A percentile compares a stretch with the other conserved stretches of the same genome.
phyloP scores from a whole-genome alignment of 495 filamentous ascomycete species.

The Trichoderma orchidacearum region DNA sequence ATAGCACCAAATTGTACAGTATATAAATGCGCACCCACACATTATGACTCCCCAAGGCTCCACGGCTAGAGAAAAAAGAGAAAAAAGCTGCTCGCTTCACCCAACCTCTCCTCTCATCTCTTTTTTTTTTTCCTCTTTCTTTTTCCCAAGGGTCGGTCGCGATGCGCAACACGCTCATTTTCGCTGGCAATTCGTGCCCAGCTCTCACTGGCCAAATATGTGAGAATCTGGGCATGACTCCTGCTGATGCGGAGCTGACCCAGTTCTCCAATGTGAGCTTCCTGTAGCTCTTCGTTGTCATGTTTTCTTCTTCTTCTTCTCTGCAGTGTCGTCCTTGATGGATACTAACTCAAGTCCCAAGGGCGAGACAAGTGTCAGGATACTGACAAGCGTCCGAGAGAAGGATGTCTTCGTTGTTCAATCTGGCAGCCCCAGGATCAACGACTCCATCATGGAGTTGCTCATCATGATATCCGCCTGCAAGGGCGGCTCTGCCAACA shows the following conservation, averaged over 20 bases:
- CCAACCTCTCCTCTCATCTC: conserved; percentile 12
- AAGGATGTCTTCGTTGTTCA: conserved; percentile 99
- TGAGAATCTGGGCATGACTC: conserved; percentile 42
- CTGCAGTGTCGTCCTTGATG: conserved; percentile 58
- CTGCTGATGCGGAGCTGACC: conserved; percentile 41
- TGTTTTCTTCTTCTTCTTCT: conserved; percentile 29
- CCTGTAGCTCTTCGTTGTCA: conserved; percentile 6
- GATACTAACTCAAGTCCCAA: conserved; percentile 63
- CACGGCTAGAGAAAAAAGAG: not conserved
- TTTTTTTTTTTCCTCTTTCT: conserved; percentile 4
- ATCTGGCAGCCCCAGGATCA: conserved; percentile 91
- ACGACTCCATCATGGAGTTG: conserved; percentile 97
- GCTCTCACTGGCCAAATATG: conserved; percentile 43
- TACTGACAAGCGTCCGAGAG: conserved; percentile 85
- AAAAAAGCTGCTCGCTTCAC: conserved; percentile 6
- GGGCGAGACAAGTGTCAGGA: conserved; percentile 93
- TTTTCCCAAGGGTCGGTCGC: conserved; percentile 10
- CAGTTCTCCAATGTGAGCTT: conserved; percentile 44
- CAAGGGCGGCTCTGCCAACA: conserved; percentile 93
- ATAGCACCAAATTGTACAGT: not conserved
- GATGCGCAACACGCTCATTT: conserved; percentile 44
- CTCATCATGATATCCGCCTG: conserved; percentile 98
- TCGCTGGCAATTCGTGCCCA: conserved; percentile 43
- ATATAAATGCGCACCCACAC: not conserved
- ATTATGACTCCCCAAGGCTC: not conserved